Evolutionary conservation across 345 rosid genomes (phyloP).

Genomic region (Raphanus sativus): DNA sequence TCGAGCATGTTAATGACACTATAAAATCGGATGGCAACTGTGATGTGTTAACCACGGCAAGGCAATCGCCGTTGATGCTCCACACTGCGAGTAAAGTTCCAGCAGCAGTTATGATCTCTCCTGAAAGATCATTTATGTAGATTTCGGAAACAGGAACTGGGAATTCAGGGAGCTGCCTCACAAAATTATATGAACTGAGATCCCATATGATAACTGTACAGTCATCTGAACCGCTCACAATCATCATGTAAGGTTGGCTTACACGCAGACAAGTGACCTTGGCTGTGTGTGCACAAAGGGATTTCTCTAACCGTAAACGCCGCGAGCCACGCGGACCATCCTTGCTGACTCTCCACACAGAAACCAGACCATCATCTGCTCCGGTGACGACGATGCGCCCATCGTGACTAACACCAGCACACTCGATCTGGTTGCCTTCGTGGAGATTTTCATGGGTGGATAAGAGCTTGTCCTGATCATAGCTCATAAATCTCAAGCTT

Average conservation of each 20-base stretch:
- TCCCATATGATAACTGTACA: conserved; percentile 88
- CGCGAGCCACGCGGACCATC: conserved; percentile 61
- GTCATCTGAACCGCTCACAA: conserved; percentile 92
- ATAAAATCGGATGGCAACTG: conserved; percentile 94
- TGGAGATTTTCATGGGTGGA: conserved; percentile 98
- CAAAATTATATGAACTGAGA: conserved; percentile 77
- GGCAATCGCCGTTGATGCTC: conserved; percentile 98
- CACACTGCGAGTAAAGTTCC: conserved; percentile 94
- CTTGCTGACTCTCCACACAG: conserved; percentile 81
- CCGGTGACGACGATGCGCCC: conserved; percentile 90
- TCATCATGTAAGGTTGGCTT: conserved; percentile 90
- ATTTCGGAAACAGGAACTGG: conserved; percentile 85
- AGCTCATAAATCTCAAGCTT: conserved; percentile 93
- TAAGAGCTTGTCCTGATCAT: conserved; percentile 90
- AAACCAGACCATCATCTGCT: conserved; percentile 84
- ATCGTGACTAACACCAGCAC: conserved; percentile 85
- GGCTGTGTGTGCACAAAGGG: conserved; percentile 78
- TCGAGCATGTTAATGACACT: conserved; percentile 77
- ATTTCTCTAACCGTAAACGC: conserved; percentile 66
- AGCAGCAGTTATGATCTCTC: conserved; percentile 93
- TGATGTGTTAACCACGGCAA: conserved; percentile 80
- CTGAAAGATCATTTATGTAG: conserved; percentile 85
- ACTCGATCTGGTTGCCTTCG: conserved; percentile 85
- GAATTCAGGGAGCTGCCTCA: conserved; percentile 89
- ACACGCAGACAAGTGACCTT: conserved; percentile 86